phyloP scores from a whole-genome alignment of 495 filamentous ascomycete species.

The Annulohypoxylon bovei region DNA sequence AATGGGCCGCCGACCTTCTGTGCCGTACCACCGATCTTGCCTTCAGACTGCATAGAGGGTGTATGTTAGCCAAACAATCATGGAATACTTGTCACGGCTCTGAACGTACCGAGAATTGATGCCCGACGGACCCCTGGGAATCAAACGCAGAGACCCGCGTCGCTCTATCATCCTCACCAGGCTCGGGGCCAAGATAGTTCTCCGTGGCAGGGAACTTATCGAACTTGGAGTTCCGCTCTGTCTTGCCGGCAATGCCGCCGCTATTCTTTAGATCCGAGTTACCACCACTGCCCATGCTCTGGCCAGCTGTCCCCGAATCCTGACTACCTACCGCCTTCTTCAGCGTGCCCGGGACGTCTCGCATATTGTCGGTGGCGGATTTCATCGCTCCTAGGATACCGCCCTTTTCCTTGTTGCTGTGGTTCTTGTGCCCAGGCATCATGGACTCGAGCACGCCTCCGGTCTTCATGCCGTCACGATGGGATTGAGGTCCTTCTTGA shows the following conservation, averaged over 20 bases:
- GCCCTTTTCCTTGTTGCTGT: slow-evolving; percentile 7
- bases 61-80: neutral
- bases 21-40: slow-evolving; percentile 60
- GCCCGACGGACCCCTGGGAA: slow-evolving; percentile 48
- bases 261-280: slow-evolving; percentile 11
- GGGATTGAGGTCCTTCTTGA: slow-evolving; percentile 3
- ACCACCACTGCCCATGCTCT: neutral
- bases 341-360: slow-evolving; percentile 4
- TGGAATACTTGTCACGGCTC: neutral
- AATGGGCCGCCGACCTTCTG: slow-evolving; percentile 66
- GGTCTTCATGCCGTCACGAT: neutral
- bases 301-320: slow-evolving; percentile 3
- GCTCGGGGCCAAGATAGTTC: slow-evolving; percentile 7
- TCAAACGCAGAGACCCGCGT: slow-evolving; percentile 48
- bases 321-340: slow-evolving; percentile 10
- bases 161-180: neutral
- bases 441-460: slow-evolving; percentile 17
- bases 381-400: slow-evolving; percentile 19
- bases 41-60: slow-evolving; percentile 50
- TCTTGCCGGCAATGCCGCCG: slow-evolving; percentile 1
- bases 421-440: slow-evolving; percentile 22
- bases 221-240: slow-evolving; percentile 14
- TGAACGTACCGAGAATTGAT: slow-evolving; percentile 48
- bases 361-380: slow-evolving; percentile 7
- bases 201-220: slow-evolving; percentile 25